Evolutionary conservation across 2,329 filamentous ascomycete genomes (phyloP).

Genomic region (Pyricularia sp.): DNA sequence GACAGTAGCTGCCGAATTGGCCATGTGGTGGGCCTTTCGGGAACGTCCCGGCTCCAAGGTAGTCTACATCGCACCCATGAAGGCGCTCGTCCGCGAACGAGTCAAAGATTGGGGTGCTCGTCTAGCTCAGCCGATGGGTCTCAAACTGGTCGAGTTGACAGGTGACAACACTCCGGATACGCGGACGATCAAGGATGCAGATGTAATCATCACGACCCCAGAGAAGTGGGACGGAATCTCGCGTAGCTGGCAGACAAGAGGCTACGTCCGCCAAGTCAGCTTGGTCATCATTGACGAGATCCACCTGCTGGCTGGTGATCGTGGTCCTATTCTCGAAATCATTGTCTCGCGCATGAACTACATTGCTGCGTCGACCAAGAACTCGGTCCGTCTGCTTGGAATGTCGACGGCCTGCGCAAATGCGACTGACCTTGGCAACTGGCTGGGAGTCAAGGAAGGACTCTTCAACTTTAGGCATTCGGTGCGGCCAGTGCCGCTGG

Average conservation of each 20-base stretch:
- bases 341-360: constrained; percentile 96
- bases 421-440: constrained; percentile 86
- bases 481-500: constrained; percentile 87
- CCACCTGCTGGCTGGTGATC: constrained; percentile 89
- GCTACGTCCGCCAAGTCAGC: constrained; percentile 89
- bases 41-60: constrained; percentile 93
- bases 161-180: constrained; percentile 95
- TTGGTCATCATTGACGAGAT: constrained; percentile 98
- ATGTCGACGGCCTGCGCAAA: constrained; percentile 99
- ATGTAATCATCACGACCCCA: constrained; percentile 98
- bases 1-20: constrained; percentile 88
- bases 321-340: constrained; percentile 95
- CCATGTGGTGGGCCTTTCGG: constrained; percentile 99
- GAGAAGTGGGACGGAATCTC: constrained; percentile 99
- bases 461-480: constrained; percentile 97
- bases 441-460: constrained; percentile 92
- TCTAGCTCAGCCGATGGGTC: constrained; percentile 70
- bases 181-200: constrained; percentile 85
- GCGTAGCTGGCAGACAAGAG: constrained; percentile 95
- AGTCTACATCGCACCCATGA: constrained; percentile 99
- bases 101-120: constrained; percentile 90
- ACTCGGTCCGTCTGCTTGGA: constrained; percentile 80
- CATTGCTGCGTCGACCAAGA: constrained; percentile 88
- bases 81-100: constrained; percentile 90
- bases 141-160: constrained; percentile 91